Conservation (phyloP, 139 green algal species). For the Ostreobium quekettii region DNA sequence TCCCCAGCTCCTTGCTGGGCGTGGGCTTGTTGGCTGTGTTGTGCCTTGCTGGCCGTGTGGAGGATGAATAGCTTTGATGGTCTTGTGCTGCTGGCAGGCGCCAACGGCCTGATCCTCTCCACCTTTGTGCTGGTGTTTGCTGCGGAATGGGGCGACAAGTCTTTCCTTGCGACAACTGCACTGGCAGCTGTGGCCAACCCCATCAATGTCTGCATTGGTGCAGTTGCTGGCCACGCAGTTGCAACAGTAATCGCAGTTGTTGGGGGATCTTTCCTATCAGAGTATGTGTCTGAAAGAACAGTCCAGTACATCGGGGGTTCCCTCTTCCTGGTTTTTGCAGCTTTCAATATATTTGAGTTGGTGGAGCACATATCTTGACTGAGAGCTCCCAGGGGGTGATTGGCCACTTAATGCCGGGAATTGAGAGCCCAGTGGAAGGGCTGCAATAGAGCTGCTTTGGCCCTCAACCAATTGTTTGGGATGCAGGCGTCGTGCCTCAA, state of each 20-base stretch:
- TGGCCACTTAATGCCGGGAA: too few relatives aligned
- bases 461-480: too few relatives aligned
- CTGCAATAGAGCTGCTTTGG: too few relatives aligned
- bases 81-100: conserved; percentile 5
- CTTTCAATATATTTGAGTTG: too few relatives aligned
- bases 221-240: not conserved
- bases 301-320: conserved; percentile 11
- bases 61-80: conserved; percentile 24
- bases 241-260: conserved; percentile 4
- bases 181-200: conserved; percentile 70
- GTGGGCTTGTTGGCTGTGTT: not conserved
- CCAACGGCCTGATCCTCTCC: conserved; percentile 46
- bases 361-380: too few relatives aligned
- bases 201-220: too few relatives aligned
- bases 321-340: conserved; percentile 15
- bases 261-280: conserved; percentile 5
- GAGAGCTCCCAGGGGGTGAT: too few relatives aligned
- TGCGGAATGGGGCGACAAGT: conserved; percentile 98
- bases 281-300: conserved; percentile 6
- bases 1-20: not conserved
- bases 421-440: too few relatives aligned
- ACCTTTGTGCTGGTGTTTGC: conserved; percentile 96
- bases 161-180: conserved; percentile 96
- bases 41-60: conserved; percentile 17
- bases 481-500: too few relatives aligned